phyloP scores from a whole-genome alignment of 768 basidiomycete genomes.

The Steccherinum ochraceum region DNA sequence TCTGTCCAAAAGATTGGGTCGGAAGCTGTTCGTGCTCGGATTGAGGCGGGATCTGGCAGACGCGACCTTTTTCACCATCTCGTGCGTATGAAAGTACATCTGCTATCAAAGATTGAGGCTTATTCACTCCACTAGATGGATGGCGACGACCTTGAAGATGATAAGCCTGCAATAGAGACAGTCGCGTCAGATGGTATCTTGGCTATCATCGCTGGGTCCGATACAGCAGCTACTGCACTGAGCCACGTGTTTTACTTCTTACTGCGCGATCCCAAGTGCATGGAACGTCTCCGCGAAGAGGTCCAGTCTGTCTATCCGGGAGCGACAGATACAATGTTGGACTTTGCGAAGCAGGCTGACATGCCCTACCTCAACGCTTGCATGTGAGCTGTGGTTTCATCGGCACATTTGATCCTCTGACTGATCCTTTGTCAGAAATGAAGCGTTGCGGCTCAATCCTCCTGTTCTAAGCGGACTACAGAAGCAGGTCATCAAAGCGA shows the following conservation, averaged over 20 bases:
- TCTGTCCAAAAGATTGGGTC: neutral
- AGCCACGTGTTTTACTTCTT: slow-evolving; percentile 20
- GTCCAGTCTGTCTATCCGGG: slow-evolving; percentile 18
- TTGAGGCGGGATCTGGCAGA: neutral
- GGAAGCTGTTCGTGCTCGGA: neutral
- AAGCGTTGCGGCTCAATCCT: slow-evolving; percentile 7
- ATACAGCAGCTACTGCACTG: slow-evolving; percentile 16
- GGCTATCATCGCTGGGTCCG: slow-evolving; percentile 14
- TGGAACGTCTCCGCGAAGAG: slow-evolving; percentile 16
- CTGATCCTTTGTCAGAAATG: slow-evolving; percentile 6
- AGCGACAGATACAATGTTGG: slow-evolving; percentile 15
- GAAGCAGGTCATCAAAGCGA: neutral
- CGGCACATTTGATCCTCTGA: too few relatives aligned
- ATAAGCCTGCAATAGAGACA: slow-evolving; percentile 18
- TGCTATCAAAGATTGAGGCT: neutral
- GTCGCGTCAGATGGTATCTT: slow-evolving; percentile 29
- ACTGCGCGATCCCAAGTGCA: slow-evolving; percentile 13
- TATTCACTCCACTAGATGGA: slow-evolving; percentile 10
- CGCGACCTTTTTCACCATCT: slow-evolving; percentile 38
- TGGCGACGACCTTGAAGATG: slow-evolving; percentile 20
- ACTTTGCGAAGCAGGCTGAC: slow-evolving; percentile 2
- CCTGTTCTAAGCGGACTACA: slow-evolving; percentile 7
- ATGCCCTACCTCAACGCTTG: slow-evolving; percentile 11
- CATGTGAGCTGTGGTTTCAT: too few relatives aligned
- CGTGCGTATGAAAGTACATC: slow-evolving; percentile 15